These are phyloP conservation scores for Pythium aquatile DNA, from an alignment of 352 stramenopile species.

Conservation along the genomic window DNA sequence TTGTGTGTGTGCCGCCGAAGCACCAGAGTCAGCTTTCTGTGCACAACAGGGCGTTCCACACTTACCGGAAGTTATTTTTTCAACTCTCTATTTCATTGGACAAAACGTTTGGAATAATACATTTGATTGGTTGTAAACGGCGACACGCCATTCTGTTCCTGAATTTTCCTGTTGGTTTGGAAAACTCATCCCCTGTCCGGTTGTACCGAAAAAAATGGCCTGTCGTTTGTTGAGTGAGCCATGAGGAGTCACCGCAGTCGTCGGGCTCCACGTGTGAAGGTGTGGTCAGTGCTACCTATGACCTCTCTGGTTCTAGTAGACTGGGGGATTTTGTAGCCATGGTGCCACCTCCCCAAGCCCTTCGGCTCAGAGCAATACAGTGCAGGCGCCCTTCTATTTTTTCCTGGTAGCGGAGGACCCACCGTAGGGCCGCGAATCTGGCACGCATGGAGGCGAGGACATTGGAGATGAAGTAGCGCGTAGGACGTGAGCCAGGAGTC, in stretches of 20 bases:
- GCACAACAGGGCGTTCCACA: background rate
- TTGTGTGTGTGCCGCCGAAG: background rate
- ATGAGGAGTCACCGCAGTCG: too few relatives aligned
- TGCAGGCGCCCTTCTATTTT: background rate
- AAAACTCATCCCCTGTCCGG: background rate
- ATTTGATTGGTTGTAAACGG: background rate
- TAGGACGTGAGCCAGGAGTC: too few relatives aligned
- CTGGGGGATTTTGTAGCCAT: background rate
- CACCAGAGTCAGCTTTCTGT: conserved; percentile 5
- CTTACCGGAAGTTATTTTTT: background rate
- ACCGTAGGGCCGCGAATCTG: too few relatives aligned
- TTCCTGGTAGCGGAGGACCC: background rate
- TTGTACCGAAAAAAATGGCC: background rate
- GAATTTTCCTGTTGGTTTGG: background rate
- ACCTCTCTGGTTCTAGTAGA: too few relatives aligned
- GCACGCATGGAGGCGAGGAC: too few relatives aligned
- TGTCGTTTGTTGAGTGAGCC: too few relatives aligned
- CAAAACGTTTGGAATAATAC: background rate
- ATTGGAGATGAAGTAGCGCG: too few relatives aligned
- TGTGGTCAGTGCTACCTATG: background rate
- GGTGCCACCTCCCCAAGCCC: background rate
- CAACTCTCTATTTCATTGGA: background rate
- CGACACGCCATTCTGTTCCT: background rate
- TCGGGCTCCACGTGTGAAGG: background rate
- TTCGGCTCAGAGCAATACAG: background rate